These are phyloP conservation scores for Turnera subulata DNA, from an alignment of 345 rosid genomes.

Conservation along the genomic window DNA sequence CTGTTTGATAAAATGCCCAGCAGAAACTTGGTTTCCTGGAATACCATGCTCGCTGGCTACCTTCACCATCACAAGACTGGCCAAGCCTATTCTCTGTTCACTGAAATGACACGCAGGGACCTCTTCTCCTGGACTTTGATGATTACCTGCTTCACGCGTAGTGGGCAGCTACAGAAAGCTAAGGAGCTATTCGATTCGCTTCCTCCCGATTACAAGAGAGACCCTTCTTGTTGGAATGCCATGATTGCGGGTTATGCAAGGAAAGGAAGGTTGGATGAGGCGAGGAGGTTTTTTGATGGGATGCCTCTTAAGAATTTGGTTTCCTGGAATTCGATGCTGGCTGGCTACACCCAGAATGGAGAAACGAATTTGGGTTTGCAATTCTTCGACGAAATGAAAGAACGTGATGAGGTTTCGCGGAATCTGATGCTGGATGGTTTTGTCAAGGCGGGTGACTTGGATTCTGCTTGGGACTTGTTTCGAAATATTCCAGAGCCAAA, in stretches of 20 bases:
- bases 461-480: constrained; percentile 36
- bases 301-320: constrained; percentile 35
- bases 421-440: constrained; percentile 35
- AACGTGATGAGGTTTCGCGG: constrained; percentile 24
- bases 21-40: constrained; percentile 38
- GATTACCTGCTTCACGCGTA: constrained; percentile 31
- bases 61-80: constrained; percentile 13
- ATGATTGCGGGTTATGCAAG: constrained; percentile 38
- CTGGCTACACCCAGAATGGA: constrained; percentile 30
- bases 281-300: constrained; percentile 25
- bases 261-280: constrained; percentile 32
- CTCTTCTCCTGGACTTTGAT: constrained; percentile 33
- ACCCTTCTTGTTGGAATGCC: constrained; percentile 37
- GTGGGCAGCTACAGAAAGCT: constrained; percentile 31
- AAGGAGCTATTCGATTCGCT: constrained; percentile 32
- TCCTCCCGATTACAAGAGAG: constrained; percentile 26
- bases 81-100: constrained; percentile 32
- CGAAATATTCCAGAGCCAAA: constrained; percentile 26
- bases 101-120: constrained; percentile 27
- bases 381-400: constrained; percentile 14
- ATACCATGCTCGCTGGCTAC: constrained; percentile 34
- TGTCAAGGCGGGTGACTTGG: constrained; percentile 26
- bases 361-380: constrained; percentile 16
- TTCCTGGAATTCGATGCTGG: constrained; percentile 46
- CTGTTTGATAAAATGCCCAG: constrained; percentile 34